Conservation (phyloP, 208 protist species). For the Trypanosoma brucei region DNA sequence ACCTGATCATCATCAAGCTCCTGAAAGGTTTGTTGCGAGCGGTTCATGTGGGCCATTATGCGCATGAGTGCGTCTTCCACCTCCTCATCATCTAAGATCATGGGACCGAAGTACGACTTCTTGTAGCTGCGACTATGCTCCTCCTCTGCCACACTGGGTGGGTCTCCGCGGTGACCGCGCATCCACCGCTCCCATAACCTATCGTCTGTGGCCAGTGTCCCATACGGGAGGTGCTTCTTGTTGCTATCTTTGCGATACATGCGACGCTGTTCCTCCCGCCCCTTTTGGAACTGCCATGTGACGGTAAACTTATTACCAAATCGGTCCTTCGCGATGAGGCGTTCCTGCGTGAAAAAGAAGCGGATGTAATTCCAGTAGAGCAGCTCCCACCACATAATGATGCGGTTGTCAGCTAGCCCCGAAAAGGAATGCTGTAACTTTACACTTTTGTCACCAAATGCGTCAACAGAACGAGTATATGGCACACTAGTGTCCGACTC, state of each 20-base stretch:
- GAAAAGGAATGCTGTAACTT: slow-evolving; percentile 82
- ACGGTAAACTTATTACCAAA: slow-evolving; percentile 89
- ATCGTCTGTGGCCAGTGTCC: slow-evolving; percentile 78
- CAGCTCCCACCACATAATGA: slow-evolving; percentile 83
- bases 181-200: slow-evolving; percentile 87
- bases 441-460: slow-evolving; percentile 82
- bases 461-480: slow-evolving; percentile 78
- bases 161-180: slow-evolving; percentile 81
- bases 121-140: slow-evolving; percentile 82
- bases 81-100: slow-evolving; percentile 86
- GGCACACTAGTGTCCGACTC: slow-evolving; percentile 21
- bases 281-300: slow-evolving; percentile 80
- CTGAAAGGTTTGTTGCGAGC: slow-evolving; percentile 67
- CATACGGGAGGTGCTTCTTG: slow-evolving; percentile 84
- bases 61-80: slow-evolving; percentile 87
- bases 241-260: slow-evolving; percentile 86
- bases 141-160: slow-evolving; percentile 76
- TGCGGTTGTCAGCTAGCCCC: slow-evolving; percentile 78
- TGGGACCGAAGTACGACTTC: slow-evolving; percentile 77
- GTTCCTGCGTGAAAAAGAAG: slow-evolving; percentile 87
- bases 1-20: slow-evolving; percentile 86
- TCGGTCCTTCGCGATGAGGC: slow-evolving; percentile 87
- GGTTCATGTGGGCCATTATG: slow-evolving; percentile 86
- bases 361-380: slow-evolving; percentile 87
- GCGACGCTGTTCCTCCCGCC: slow-evolving; percentile 79